A percentile compares a stretch with the other conserved stretches of the same genome.
Conservation (phyloP, 2,329 filamentous ascomycete genomes). For the Paramyrothecium roridum region DNA sequence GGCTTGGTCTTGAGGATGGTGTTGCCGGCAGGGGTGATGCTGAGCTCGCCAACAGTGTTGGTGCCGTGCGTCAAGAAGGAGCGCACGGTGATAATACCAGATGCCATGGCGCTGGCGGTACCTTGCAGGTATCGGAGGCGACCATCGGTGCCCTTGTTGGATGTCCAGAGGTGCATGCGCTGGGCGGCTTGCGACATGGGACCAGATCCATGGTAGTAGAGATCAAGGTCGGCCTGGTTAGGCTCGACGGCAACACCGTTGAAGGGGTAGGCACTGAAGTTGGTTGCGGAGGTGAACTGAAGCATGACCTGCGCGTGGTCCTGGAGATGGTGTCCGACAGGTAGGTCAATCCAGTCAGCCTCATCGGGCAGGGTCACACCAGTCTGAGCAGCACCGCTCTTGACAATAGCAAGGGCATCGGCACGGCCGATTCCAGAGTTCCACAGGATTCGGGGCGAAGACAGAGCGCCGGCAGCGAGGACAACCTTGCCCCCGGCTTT, state of each 20-base stretch:
- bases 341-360: slow-evolving; percentile 51
- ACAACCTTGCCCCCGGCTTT: slow-evolving; percentile 44
- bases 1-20: slow-evolving; percentile 22
- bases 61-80: slow-evolving; percentile 19
- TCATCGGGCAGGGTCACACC: slow-evolving; percentile 50
- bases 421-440: slow-evolving; percentile 57
- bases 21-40: slow-evolving; percentile 17
- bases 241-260: slow-evolving; percentile 13
- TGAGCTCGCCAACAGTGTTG: slow-evolving; percentile 16
- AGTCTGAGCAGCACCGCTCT: slow-evolving; percentile 29
- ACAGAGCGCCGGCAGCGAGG: slow-evolving; percentile 57
- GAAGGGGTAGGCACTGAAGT: slow-evolving; percentile 20
- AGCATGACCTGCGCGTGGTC: slow-evolving; percentile 45
- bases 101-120: slow-evolving; percentile 18
- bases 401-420: slow-evolving; percentile 52
- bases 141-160: slow-evolving; percentile 15
- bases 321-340: slow-evolving; percentile 55
- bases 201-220: slow-evolving; percentile 19
- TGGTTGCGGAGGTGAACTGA: slow-evolving; percentile 17
- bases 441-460: slow-evolving; percentile 21
- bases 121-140: slow-evolving; percentile 18
- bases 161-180: slow-evolving; percentile 22
- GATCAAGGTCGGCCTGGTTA: slow-evolving; percentile 14
- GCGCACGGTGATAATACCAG: slow-evolving; percentile 16
- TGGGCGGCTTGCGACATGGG: slow-evolving; percentile 22